Percentiles rank a stretch among this genome's conserved stretches.
Evolutionary conservation across 2,329 filamentous ascomycete genomes (phyloP).

Genomic region (Botrytis sinoallii): DNA sequence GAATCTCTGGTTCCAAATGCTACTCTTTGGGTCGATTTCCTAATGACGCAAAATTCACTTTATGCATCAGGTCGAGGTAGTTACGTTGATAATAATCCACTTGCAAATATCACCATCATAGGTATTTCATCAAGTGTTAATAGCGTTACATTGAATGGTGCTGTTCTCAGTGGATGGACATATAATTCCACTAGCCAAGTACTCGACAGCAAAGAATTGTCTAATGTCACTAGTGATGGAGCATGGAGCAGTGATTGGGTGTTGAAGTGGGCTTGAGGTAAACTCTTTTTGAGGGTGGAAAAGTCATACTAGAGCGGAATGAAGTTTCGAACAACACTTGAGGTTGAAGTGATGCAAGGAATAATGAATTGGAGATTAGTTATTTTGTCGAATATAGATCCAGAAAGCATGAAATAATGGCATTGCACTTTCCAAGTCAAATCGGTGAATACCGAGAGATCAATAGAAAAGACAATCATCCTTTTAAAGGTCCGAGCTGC

Average conservation of each 20-base stretch:
- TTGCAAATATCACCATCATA: slow-evolving; percentile 62
- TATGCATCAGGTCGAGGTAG: slow-evolving; percentile 48
- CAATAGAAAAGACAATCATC: neutral
- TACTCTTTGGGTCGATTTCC: slow-evolving; percentile 54
- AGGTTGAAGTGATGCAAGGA: neutral
- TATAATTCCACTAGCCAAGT: slow-evolving; percentile 49
- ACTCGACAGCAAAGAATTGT: slow-evolving; percentile 51
- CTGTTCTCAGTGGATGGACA: slow-evolving; percentile 44
- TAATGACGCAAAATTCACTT: slow-evolving; percentile 44
- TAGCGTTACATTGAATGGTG: slow-evolving; percentile 53
- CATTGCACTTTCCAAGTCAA: neutral
- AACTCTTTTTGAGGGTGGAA: neutral
- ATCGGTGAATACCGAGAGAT: neutral
- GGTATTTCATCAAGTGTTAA: slow-evolving; percentile 48
- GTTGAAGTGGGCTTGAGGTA: slow-evolving; percentile 48
- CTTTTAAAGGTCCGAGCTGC: neutral
- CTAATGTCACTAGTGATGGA: slow-evolving; percentile 47
- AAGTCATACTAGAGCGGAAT: neutral
- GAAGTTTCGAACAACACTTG: neutral
- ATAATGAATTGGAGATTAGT: neutral
- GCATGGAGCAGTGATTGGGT: slow-evolving; percentile 59
- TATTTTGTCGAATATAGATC: neutral
- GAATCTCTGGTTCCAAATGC: slow-evolving; percentile 58
- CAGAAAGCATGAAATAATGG: neutral
- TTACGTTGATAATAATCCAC: slow-evolving; percentile 54